Evolutionary conservation across 179 eudicot species (phyloP).

Genomic region (Drosera spatulata): DNA sequence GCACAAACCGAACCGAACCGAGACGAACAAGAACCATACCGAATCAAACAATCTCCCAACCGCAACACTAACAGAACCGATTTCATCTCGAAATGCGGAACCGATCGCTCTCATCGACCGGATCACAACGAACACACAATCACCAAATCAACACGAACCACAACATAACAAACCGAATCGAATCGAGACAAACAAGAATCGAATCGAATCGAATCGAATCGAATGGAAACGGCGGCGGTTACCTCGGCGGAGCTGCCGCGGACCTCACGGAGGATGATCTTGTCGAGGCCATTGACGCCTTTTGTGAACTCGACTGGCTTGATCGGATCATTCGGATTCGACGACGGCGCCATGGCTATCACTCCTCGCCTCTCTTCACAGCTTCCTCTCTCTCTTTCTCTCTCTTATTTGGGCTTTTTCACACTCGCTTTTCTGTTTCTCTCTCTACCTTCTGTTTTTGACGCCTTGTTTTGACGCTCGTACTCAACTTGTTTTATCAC

Average conservation of each 20-base stretch:
- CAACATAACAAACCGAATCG: no score
- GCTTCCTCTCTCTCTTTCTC: not conserved
- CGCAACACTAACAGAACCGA: no score
- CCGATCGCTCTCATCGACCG: no score
- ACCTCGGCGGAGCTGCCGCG: conserved; percentile 74
- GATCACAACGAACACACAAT: no score
- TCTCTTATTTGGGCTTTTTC: not conserved
- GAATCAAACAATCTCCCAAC: not conserved
- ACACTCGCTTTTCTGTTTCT: not conserved
- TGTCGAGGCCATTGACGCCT: conserved; percentile 73
- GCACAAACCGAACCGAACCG: no score
- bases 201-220: not conserved
- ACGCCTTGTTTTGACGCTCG: not conserved
- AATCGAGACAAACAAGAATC: no score
- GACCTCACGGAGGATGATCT: conserved; percentile 58
- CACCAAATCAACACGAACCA: no score
- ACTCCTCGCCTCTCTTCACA: conserved; percentile 3
- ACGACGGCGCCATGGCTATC: conserved; percentile 35
- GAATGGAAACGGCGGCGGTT: not conserved
- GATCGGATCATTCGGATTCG: conserved; percentile 19
- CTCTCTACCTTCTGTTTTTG: not conserved
- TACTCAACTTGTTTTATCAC: no score
- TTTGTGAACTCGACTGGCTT: conserved; percentile 25
- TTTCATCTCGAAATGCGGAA: no score
- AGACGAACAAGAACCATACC: no score